These are phyloP conservation scores for Yamadazyma kitorensis DNA, from an alignment of 805 yeast genomes.

Conservation along the genomic window DNA sequence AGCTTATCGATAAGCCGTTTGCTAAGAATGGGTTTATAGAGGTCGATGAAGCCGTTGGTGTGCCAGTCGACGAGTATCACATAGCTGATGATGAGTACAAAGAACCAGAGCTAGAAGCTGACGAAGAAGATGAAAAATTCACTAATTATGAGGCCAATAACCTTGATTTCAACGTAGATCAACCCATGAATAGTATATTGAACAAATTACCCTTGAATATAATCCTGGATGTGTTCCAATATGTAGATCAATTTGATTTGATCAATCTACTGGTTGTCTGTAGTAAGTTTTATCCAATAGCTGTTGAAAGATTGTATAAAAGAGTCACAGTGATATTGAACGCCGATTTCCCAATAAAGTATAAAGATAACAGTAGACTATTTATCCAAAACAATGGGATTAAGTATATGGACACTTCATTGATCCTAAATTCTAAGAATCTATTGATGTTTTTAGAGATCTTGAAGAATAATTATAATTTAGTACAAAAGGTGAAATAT, in stretches of 20 bases:
- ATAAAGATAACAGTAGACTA: slow-evolving; percentile 10
- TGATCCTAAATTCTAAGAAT: slow-evolving; percentile 19
- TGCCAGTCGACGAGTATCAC: no score
- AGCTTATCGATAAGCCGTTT: no score
- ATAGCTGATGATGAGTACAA: no score
- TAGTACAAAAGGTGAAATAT: slow-evolving; percentile 22
- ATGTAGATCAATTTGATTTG: slow-evolving; percentile 32
- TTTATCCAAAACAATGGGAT: slow-evolving; percentile 28
- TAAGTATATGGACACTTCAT: slow-evolving; percentile 28
- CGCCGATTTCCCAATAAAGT: slow-evolving; percentile 24
- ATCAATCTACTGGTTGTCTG: slow-evolving; percentile 23
- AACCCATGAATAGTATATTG: slow-evolving; percentile 3
- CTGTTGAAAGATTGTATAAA: slow-evolving; percentile 24
- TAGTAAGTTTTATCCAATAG: slow-evolving; percentile 18
- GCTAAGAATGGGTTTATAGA: no score
- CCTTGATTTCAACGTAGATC: not conserved
- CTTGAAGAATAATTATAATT: slow-evolving; percentile 16
- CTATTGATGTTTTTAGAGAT: slow-evolving; percentile 19
- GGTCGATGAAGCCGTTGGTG: no score
- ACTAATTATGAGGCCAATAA: no score
- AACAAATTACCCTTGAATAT: not conserved
- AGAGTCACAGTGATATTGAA: slow-evolving; percentile 29
- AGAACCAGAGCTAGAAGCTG: no score
- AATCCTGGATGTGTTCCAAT: slow-evolving; percentile 15
- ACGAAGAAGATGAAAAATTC: no score